phyloP scores from a whole-genome alignment of 257 asterid species.

The Solanum okadae region DNA sequence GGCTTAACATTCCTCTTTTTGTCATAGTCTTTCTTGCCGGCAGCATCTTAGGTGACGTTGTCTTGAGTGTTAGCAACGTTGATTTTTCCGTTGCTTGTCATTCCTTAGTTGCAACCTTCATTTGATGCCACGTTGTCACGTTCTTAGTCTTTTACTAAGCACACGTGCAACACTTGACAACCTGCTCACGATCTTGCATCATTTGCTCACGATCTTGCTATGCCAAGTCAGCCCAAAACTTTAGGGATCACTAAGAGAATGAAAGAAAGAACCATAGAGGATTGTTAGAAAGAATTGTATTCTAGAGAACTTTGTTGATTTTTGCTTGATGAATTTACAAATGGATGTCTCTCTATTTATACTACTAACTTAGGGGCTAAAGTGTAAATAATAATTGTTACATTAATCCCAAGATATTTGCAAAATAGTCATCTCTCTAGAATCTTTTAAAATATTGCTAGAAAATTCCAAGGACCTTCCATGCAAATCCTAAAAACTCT shows the following conservation, averaged over 20 bases:
- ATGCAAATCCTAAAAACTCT: no score
- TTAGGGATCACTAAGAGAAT: neutral
- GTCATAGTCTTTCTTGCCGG: no score
- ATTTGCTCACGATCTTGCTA: neutral
- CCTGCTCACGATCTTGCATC: neutral
- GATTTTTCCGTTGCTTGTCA: neutral
- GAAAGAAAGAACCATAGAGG: neutral
- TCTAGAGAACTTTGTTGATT: no score
- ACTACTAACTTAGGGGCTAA: neutral
- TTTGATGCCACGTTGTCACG: neutral
- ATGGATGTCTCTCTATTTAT: no score
- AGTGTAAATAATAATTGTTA: no score
- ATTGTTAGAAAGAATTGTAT: neutral
- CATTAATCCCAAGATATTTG: neutral
- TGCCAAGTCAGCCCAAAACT: neutral
- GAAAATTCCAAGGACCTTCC: neutral
- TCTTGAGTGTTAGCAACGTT: neutral
- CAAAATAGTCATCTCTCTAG: neutral
- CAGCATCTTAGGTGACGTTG: neutral
- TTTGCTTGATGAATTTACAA: neutral
- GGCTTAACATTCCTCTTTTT: neutral
- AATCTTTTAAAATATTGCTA: no score
- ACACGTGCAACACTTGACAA: neutral
- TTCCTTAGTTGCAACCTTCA: neutral
- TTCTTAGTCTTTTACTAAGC: neutral